phyloP scores from a whole-genome alignment of 2,329 filamentous ascomycete species.

The Talaromyces albobiverticillius region DNA sequence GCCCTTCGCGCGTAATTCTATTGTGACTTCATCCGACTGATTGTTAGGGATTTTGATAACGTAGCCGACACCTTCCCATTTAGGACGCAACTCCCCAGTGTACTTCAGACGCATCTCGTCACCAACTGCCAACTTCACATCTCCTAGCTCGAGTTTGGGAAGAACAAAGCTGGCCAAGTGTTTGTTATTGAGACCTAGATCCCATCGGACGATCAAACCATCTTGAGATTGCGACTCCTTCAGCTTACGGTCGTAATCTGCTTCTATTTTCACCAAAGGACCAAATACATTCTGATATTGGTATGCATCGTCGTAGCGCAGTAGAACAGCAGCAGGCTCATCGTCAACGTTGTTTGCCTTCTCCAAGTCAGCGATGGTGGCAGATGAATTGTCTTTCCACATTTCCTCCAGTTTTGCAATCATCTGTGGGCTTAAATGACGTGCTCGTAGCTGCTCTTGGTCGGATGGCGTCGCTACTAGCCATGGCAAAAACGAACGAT shows the following conservation, averaged over 20 bases:
- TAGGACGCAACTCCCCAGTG: conserved; percentile 83
- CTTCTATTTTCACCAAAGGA: conserved; percentile 96
- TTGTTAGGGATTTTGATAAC: conserved; percentile 99
- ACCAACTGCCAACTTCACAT: conserved; percentile 95
- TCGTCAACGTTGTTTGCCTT: conserved; percentile 91
- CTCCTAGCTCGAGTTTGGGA: conserved; percentile 93
- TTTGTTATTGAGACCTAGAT: conserved; percentile 94
- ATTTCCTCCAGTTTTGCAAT: conserved; percentile 96
- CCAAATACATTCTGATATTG: conserved; percentile 99
- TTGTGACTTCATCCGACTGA: conserved; percentile 93
- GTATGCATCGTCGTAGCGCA: conserved; percentile 95
- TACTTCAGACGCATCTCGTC: conserved; percentile 98
- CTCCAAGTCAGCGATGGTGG: conserved; percentile 87
- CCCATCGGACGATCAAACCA: conserved; percentile 90
- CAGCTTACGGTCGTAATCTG: conserved; percentile 97
- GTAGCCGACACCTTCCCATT: conserved; percentile 98
- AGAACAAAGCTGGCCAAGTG: conserved; percentile 92
- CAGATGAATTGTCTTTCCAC: conserved; percentile 93
- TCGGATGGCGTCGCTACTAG: conserved; percentile 86
- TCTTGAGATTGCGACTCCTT: conserved; percentile 98
- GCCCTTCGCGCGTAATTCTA: conserved; percentile 89
- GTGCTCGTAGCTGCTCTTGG: conserved; percentile 90
- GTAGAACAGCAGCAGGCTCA: conserved; percentile 84
- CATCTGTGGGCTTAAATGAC: conserved; percentile 88
- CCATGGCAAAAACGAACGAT: conserved; percentile 92